A percentile compares a stretch with the other conserved stretches of the same genome.
Conservation (phyloP, 2,329 filamentous ascomycete genomes). For the Ascochyta viciae-villosae region DNA sequence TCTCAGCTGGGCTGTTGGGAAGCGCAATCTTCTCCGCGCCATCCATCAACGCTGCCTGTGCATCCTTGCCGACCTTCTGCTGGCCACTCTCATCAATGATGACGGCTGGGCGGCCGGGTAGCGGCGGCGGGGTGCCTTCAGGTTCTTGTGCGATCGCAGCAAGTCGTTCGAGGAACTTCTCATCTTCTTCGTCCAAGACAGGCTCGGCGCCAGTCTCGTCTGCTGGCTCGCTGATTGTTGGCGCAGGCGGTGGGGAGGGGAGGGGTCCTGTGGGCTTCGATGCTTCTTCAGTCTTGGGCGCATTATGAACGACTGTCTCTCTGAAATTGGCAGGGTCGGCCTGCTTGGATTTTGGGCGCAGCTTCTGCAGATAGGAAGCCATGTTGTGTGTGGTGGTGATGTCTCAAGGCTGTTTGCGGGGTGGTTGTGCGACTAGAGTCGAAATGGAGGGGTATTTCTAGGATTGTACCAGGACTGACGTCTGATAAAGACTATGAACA, state of each 20-base stretch:
- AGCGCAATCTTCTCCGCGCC: slow-evolving; percentile 58
- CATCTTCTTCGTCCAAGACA: slow-evolving; percentile 67
- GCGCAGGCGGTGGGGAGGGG: slow-evolving; percentile 25
- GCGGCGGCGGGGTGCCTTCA: slow-evolving; percentile 51
- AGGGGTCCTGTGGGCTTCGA: slow-evolving; percentile 34
- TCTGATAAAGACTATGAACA: background rate
- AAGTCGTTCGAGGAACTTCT: slow-evolving; percentile 62
- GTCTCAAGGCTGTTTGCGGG: slow-evolving; percentile 7
- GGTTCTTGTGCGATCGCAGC: slow-evolving; percentile 54
- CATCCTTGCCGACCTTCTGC: slow-evolving; percentile 51
- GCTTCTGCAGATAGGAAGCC: slow-evolving; percentile 44
- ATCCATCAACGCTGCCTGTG: slow-evolving; percentile 55
- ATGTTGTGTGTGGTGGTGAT: slow-evolving; percentile 22
- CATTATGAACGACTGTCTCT: slow-evolving; percentile 19
- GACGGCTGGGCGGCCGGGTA: slow-evolving; percentile 47
- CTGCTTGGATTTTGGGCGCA: slow-evolving; percentile 44
- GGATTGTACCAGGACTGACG: slow-evolving; percentile 2
- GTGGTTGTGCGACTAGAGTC: background rate
- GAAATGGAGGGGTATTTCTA: background rate
- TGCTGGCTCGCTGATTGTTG: slow-evolving; percentile 32
- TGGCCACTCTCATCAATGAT: slow-evolving; percentile 43
- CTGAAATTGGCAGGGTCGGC: slow-evolving; percentile 22
- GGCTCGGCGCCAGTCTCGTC: slow-evolving; percentile 44
- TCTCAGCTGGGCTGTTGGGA: slow-evolving; percentile 57
- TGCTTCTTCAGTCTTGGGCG: slow-evolving; percentile 19